Evolutionary conservation across 257 asterid genomes (phyloP), one percentile per base, ranked within the genome.

Genomic region (Nicotiana otophora): DNA sequence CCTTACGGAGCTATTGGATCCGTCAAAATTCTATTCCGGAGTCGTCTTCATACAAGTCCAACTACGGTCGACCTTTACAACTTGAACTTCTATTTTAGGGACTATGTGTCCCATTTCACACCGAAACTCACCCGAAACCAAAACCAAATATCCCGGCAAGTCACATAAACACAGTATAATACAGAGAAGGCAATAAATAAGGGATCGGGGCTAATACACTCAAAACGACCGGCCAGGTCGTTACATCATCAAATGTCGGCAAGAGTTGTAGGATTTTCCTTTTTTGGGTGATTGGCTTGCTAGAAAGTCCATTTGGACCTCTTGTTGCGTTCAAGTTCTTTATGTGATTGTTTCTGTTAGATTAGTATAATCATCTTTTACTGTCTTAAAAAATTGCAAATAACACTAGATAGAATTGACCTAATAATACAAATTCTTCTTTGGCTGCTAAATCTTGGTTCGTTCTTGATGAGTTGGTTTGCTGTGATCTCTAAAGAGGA

Each of bases 401-500:
- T 31, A 34, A 23, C 2, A 65, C 39, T 11, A 9, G 28, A 81
- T 5, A n/a, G 4, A 30, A 28, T 68, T 8, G 20, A 77, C 64
- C 68, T 76, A n/a, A 76, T 77, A 28, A 68, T 28, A 28, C 30
- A 28, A 69, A 53, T 34, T 26, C 72, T 19, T 63, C 28, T 60
- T 11, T 42, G 19, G 51, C 23, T 31, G 55, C 61, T 80, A 66
- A 87, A 94, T 98, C 92, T 94, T 57, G 98, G 99, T 84, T 95
- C 98, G 1, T 95, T 94, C 89, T 88, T 95, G 83, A 95, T 95
- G 99, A 1, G 99, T 12, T 94, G 98, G 99, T 88, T 92, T 28
- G 99, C 97, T 11, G 93, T 94, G 26, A 95, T 92, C 63, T 94
- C 93, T 72, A 96, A 96, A 88, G 90, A 85, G 79, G 92, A 92